These are phyloP conservation scores for Sporothrix brasiliensis DNA, from an alignment of 2,329 filamentous ascomycete genomes.

Conservation along the genomic window DNA sequence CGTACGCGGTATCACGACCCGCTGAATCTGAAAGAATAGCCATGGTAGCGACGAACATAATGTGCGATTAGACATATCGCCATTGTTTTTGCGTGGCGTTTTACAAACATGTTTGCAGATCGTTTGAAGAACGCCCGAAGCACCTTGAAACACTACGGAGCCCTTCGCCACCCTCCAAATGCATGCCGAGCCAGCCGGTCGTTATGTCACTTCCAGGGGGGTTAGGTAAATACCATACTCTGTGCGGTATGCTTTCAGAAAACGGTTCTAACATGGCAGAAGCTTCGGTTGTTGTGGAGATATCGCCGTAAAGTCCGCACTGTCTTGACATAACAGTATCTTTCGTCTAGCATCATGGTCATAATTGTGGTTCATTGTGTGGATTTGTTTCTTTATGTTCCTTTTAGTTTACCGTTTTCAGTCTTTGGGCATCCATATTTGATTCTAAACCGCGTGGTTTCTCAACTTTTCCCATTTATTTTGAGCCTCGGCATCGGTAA, in stretches of 20 bases:
- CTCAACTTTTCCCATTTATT: neutral
- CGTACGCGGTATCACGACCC: neutral
- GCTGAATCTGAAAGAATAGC: neutral
- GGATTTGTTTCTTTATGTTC: neutral
- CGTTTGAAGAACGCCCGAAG: neutral
- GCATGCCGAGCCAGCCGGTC: neutral
- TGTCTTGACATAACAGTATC: neutral
- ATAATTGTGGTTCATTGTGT: neutral
- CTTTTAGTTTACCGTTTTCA: neutral
- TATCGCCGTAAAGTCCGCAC: conserved; percentile 4
- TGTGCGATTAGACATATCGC: no score
- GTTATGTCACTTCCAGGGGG: neutral
- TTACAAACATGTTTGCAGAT: neutral
- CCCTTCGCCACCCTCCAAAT: neutral
- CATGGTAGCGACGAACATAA: neutral
- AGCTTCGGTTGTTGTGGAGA: neutral
- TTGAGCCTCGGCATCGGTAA: conserved; percentile 8
- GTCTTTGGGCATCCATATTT: no score
- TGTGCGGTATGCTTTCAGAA: neutral
- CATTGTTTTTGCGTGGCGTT: no score
- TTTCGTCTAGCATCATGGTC: neutral
- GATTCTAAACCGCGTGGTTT: neutral
- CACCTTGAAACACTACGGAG: neutral
- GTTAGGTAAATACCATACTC: neutral
- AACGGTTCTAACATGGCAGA: no score